Conservation (phyloP, 73 alveolate species). For the Tetrahymena malaccensis region DNA sequence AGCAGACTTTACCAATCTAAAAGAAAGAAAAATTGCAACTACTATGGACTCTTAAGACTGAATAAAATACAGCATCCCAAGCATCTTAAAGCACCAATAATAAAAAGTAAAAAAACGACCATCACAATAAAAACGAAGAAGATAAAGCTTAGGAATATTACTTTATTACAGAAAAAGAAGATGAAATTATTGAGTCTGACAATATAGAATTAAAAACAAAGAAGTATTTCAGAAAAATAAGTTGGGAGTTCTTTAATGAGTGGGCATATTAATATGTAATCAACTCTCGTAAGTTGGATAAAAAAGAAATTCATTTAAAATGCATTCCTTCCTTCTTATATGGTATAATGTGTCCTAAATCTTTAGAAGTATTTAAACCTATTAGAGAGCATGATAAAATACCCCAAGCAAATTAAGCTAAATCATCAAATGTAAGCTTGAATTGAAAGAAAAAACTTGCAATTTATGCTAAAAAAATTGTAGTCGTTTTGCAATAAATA, state of each 20-base stretch:
- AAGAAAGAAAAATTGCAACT: neutral
- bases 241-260: neutral
- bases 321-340: neutral
- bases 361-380: neutral
- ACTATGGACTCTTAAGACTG: neutral
- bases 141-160: neutral
- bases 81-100: neutral
- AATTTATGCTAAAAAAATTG: no score
- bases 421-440: neutral
- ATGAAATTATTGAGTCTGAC: neutral
- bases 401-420: neutral
- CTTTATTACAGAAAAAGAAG: neutral
- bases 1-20: neutral
- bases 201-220: neutral
- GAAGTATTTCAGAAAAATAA: neutral
- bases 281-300: neutral
- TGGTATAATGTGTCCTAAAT: neutral
- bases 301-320: neutral
- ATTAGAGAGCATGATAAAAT: neutral
- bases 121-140: neutral
- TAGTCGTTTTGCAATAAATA: no score
- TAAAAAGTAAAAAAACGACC: neutral
- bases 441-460: neutral
- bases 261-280: neutral
- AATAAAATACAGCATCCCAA: neutral